Base-by-base conservation (phyloP, 1,284 basidiomycete species). In the Boletus semigastroideus region DNA sequence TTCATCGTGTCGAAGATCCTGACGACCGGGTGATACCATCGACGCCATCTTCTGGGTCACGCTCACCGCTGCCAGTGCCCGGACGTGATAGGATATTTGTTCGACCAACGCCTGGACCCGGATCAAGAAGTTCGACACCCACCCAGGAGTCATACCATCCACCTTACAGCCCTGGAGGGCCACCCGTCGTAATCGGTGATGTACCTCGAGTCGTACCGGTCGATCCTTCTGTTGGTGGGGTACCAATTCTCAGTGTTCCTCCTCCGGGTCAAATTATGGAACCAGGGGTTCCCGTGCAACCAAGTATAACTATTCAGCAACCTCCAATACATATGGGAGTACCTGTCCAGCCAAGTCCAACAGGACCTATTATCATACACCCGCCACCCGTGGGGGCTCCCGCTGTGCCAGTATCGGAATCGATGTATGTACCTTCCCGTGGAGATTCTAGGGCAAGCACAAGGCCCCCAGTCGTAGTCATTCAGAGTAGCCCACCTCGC, bases 1-100 rank as follows among this genome's bases (percentile, higher is more conserved):
- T 41, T 41, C 52, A 52, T 25, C 54, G 1, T 16, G 34, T 38
- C 16, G 42, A 42, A 8, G 59, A 61, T 4, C 20, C 5, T n/a
- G 66, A 63, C 17, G 67, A 60, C 8, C 27, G 28, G 19, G 53
- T 59, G 19, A 48, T 71, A 46, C 69, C 65, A 4, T 44, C 59
- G 1, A 50, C 63, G 25, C 63, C 63, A 2, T 49, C 57, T 4
- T 55, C 56, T 46, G 51, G 5, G 10, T 52, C 51, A 19, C 51
- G 47, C n/a, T 49, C 57, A 36, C 54, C 65, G 1, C 45, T 67
- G n/a, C 64, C 59, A 17, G 51, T 69, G 2, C 64, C 53, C 30
- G 56, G 39, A 7, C 65, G 41, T 3, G 61, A 40, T 14, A 51
- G 52, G 1, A 38, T 59, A 14, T 13, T 55, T 16, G n/a, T 69